Conservation (phyloP, 2,329 filamentous ascomycete species). For the Monosporascus ibericus region DNA sequence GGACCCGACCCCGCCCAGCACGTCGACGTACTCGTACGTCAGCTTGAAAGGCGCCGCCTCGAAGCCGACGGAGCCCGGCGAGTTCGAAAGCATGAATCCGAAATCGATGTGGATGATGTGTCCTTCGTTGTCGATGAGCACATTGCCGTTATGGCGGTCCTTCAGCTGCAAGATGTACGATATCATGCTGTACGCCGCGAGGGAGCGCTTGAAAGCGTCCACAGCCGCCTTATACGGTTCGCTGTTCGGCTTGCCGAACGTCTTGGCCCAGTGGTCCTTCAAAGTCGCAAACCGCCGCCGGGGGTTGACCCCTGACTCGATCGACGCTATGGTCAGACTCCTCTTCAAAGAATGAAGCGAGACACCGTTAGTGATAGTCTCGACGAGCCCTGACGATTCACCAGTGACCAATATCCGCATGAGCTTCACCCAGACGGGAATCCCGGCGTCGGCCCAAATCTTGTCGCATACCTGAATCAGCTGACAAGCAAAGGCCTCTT, state of each 20-base stretch:
- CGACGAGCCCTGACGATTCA: conserved; percentile 76
- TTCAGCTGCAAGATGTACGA: conserved; percentile 80
- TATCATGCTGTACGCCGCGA: conserved; percentile 81
- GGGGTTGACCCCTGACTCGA: conserved; percentile 67
- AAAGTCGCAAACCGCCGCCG: conserved; percentile 72
- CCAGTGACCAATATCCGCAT: conserved; percentile 85
- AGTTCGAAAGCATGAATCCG: conserved; percentile 85
- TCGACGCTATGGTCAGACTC: conserved; percentile 68
- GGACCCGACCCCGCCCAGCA: conserved; percentile 67
- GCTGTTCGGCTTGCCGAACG: conserved; percentile 65
- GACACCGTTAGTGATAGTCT: conserved; percentile 83
- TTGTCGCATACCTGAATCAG: conserved; percentile 75
- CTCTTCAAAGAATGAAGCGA: conserved; percentile 82
- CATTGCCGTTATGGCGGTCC: conserved; percentile 81
- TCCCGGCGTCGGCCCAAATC: conserved; percentile 70
- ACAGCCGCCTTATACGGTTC: conserved; percentile 66
- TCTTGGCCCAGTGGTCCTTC: conserved; percentile 75
- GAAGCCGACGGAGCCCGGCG: conserved; percentile 76
- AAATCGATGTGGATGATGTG: conserved; percentile 89
- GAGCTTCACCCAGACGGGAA: conserved; percentile 80
- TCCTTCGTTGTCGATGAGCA: conserved; percentile 77
- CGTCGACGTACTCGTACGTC: conserved; percentile 79
- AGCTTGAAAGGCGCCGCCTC: conserved; percentile 84
- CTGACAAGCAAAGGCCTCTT: conserved; percentile 83
- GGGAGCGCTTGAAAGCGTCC: conserved; percentile 73